Base-by-base conservation (phyloP, 805 yeast genomes). In the Groenewaldozyma salmanticensis region DNA sequence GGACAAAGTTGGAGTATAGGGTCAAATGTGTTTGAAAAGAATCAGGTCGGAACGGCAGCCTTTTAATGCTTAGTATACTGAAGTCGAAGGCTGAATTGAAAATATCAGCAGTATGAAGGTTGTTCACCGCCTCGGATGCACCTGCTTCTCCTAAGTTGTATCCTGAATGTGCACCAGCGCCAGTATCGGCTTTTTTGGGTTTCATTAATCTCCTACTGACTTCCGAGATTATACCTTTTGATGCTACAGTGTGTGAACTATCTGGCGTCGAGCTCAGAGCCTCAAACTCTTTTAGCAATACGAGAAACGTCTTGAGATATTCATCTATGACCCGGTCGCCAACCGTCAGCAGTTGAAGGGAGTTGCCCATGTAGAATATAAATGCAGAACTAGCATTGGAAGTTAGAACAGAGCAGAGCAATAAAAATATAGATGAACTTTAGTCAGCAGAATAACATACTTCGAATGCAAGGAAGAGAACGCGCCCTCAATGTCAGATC, bases 11-110 rank as follows among this genome's bases (percentile, higher is more conserved):
- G 9, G 52, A 54, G 22, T 53, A 53, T 6, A 52, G 49, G 9
- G 52, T 42, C 13, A 51, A 33, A 38, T 51, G 51, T n/a, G 57
- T 52, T 39, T 51, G 54, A 34, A 51, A 46, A 24, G 44, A 39
- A 41, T 53, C 58, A n/a, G 57, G 58, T 4, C 43, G 39, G 40
- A 50, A 53, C 21, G 58, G 58, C 38, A 53, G 46, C 13, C 29
- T 7, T 24, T 13, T 24, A 9, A 24, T 13, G 13, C 13, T 24
- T 7, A 24, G 29, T 9, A 24, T 9, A 7, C 13, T 7, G 29
- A 24, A 24, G 7, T 24, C 29, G 11, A 24, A 24, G 7, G 29
- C 7, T 24, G 29, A 24, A 24, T 24, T 24, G 13, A 7, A 7
- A 24, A 9, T 24, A 9, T 7, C 7, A 9, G 29, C 29, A 9